Conservation (phyloP, 1,284 basidiomycete species). For the Mrakiaceae sp. region DNA sequence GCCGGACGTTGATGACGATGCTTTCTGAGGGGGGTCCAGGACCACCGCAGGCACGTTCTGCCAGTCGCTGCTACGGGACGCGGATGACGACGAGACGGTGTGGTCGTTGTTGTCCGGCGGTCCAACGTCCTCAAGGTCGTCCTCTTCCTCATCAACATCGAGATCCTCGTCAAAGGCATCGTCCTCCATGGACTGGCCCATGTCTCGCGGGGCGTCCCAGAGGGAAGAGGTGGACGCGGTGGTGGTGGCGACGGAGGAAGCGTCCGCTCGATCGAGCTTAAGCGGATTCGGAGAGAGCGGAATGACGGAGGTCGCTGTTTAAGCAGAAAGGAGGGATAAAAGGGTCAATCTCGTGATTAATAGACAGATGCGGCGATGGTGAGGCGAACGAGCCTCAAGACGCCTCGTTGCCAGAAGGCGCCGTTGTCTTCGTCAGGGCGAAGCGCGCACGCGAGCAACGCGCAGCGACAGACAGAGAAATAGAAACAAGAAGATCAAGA, state of each 20-base stretch:
- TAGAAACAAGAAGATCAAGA: background rate
- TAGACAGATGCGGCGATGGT: background rate
- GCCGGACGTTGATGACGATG: background rate
- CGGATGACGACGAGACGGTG: background rate
- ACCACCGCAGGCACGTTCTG: background rate
- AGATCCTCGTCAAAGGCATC: conserved; percentile 13
- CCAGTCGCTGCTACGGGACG: background rate
- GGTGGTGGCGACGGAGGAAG: background rate
- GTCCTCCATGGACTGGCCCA: background rate
- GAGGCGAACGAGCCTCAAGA: background rate
- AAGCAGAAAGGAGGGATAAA: background rate
- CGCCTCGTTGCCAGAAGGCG: too few species aligned
- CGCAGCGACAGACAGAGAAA: background rate
- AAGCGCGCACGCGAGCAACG: too few species aligned
- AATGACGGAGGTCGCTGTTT: conserved; percentile 10
- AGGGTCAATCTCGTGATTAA: background rate
- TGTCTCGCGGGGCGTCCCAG: background rate
- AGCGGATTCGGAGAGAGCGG: conserved; percentile 7
- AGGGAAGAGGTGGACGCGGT: background rate
- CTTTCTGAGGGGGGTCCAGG: background rate
- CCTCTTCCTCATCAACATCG: conserved; percentile 12
- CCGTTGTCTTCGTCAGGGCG: too few species aligned
- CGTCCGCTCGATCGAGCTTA: background rate
- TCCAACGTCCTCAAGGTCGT: background rate
- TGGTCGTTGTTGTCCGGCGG: background rate